Evolutionary conservation across 2,329 filamentous ascomycete species (phyloP).

Genomic region (Tricladium varicosporioides): DNA sequence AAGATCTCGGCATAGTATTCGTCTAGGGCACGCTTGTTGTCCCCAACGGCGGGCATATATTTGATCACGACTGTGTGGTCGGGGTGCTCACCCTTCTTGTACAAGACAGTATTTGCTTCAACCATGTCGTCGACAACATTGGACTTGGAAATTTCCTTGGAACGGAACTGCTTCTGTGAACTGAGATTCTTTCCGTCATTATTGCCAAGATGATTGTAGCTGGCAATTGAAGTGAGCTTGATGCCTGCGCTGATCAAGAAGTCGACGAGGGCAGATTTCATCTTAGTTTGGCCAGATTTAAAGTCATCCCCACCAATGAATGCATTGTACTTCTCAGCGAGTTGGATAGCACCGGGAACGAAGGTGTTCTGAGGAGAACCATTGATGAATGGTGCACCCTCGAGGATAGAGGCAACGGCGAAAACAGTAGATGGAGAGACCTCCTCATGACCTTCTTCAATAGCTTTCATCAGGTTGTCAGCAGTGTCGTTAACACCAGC

Average conservation of each 20-base stretch:
- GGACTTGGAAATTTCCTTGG: slow-evolving; percentile 99
- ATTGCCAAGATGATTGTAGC: slow-evolving; percentile 99
- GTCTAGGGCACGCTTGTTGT: slow-evolving; percentile 97
- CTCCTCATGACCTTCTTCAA: slow-evolving; percentile 83
- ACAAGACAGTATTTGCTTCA: slow-evolving; percentile 87
- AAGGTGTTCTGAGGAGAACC: slow-evolving; percentile 99
- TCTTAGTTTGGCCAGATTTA: slow-evolving; percentile 99
- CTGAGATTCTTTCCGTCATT: slow-evolving; percentile 99
- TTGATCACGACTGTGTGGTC: slow-evolving; percentile 99
- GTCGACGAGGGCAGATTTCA: slow-evolving; percentile 98
- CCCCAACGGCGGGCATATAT: slow-evolving; percentile 98
- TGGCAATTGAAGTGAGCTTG: slow-evolving; percentile 96
- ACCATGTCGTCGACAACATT: slow-evolving; percentile 99
- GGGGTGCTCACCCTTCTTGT: slow-evolving; percentile 88
- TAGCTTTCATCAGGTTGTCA: slow-evolving; percentile 85
- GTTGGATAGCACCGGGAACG: slow-evolving; percentile 84
- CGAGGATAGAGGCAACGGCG: slow-evolving; percentile 89
- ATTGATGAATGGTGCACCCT: slow-evolving; percentile 94
- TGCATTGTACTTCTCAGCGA: slow-evolving; percentile 81
- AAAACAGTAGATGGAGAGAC: slow-evolving; percentile 96
- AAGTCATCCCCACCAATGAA: slow-evolving; percentile 99
- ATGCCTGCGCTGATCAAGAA: slow-evolving; percentile 98
- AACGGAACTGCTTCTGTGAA: slow-evolving; percentile 97
- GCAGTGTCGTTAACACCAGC: slow-evolving; percentile 93
- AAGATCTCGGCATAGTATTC: slow-evolving; percentile 99